Evolutionary conservation across 805 yeast genomes (phyloP), one percentile per base, ranked within the genome.

Genomic region (Grigorovia transvaalensis): DNA sequence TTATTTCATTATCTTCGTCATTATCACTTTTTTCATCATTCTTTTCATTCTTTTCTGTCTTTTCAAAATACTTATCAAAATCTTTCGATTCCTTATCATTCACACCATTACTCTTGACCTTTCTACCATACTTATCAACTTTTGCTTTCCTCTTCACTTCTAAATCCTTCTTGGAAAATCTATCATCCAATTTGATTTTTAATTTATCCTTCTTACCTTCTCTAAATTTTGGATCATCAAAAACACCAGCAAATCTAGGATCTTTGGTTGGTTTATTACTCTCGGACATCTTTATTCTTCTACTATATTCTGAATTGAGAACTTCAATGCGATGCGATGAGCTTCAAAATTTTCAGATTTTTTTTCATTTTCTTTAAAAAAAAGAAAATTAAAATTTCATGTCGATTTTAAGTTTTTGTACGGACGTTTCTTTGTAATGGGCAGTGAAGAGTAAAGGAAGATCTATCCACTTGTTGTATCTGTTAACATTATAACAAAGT

Each of bases 101-200:
- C 15, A 47, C 52, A 9, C 64, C 69, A 19, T 59, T 58, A 2
- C 65, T 67, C 40, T 73, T 73, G 23, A 88, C 61, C 58, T 77
- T 82, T 65, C 97, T 78, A 46, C 99, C 99, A 66, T 88, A 91
- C 59, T 85, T 82, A 65, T 93, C 98, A 47, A 88, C 84, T 42
- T 78, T 80, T 5, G 84, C 77, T 50, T 71, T 70, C 52, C 76
- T 74, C 50, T 81, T 81, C n/a, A 84, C 79, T 56, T 81, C 78
- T 51, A 81, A 71, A 50, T 71, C 77, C 49, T 73, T 71, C 46
- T 80, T 80, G 59, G 82, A 84, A 69, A 93, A 93, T 68, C 99
- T 80, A 52, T 81, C 84, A 69, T 93, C 99, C 23, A 93, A 75
- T 58, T 85, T 81, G 42, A 88, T 85, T 64, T 84, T 85, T 54